Percentiles rank a stretch among this genome's conserved stretches.
Conservation (phyloP, 345 rosid genomes). For the Linum lewisii region DNA sequence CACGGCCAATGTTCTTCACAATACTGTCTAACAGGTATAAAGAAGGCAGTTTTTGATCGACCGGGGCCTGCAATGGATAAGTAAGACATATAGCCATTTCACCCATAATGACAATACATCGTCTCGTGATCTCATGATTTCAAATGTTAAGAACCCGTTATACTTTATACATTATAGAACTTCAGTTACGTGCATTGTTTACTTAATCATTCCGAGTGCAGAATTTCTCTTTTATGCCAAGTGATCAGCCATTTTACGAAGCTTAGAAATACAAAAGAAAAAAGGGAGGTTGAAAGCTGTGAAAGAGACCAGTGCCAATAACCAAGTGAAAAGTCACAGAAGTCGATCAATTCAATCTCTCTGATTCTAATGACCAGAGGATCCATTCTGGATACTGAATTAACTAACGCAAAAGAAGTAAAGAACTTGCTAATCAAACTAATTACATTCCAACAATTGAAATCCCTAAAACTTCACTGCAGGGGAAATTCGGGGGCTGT, state of each 20-base stretch:
- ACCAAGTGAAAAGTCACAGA: too few species aligned
- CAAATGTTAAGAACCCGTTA: background rate
- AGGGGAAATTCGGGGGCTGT: background rate
- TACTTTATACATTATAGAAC: too few species aligned
- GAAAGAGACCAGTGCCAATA: too few species aligned
- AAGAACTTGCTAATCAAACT: background rate
- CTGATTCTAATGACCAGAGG: too few species aligned
- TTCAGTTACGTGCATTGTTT: too few species aligned
- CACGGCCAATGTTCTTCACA: slow-evolving; percentile 84
- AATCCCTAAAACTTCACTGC: background rate
- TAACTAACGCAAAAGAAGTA: background rate
- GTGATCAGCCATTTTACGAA: too few species aligned
- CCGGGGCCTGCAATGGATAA: slow-evolving; percentile 52
- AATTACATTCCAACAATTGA: background rate
- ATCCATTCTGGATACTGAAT: background rate
- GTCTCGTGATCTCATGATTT: background rate
- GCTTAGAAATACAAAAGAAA: too few species aligned
- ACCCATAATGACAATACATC: background rate
- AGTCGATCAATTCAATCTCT: too few species aligned
- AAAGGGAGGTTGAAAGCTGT: too few species aligned
- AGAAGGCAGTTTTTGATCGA: slow-evolving; percentile 84
- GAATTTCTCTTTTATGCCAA: too few species aligned
- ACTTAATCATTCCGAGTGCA: too few species aligned
- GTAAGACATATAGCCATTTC: background rate
- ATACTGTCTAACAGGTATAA: slow-evolving; percentile 92